Base-by-base conservation (phyloP, 306 rosid genomes). In the Castanea mollissima region DNA sequence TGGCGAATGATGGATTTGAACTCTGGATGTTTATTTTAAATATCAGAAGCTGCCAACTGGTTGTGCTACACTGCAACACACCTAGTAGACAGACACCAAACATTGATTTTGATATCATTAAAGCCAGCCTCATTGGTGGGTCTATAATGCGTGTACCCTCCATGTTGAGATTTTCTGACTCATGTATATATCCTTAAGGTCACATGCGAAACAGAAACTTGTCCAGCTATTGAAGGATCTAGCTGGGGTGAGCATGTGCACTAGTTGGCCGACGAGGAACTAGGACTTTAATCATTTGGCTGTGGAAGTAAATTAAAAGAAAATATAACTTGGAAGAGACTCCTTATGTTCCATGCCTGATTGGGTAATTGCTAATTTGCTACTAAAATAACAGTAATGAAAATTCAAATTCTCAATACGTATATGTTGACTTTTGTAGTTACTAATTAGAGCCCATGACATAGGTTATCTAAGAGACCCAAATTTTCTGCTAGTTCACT, bases 1-100 rank as follows among this genome's bases (percentile, higher is more conserved):
- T 41, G 46, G 0, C 46, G 0, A 7, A 41, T 41, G 3, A 41
- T 41, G 0, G 1, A 41, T 41, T 41, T 41, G 0, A 8, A 41
- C 1, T 41, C 46, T 2, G 3, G 0, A 7, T 41, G 11, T 8
- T 41, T 41, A 23, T 23, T 23, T 23, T 23, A 23, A 23, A n/a
- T n/a, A n/a, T n/a, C n/a, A n/a, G n/a, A n/a, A n/a, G n/a, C n/a
- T n/a, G n/a, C n/a, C n/a, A n/a, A n/a, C n/a, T n/a, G n/a, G 1
- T 41, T 41, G 12, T 0, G 46, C 46, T 41, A 8, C 46, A 32
- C 71, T 31, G 13, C 14, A 8, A 32, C 15, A 44, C 49, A 3
- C 49, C 20, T 1, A 65, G 13, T 32, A 63, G 41, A 65, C 71
- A 65, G 41, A 65, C 49, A 34, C 23, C 23, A 65, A 65, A 32